These are phyloP conservation scores for Zygotorulaspora danielsina DNA, from an alignment of 805 yeast species.

Conservation along the genomic window DNA sequence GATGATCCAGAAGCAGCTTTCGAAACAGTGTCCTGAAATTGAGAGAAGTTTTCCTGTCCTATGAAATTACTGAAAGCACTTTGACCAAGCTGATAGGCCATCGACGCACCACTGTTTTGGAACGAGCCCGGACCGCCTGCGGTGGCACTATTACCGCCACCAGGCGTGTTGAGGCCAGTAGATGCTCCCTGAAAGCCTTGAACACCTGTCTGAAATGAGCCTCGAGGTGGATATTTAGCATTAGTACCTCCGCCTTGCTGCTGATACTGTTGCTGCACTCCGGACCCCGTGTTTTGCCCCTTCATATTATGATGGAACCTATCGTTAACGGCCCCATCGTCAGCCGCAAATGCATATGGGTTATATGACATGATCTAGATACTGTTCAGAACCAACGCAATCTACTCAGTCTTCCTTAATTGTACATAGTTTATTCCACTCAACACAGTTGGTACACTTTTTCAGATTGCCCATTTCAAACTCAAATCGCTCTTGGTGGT, in stretches of 20 bases:
- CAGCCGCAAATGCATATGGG: slow-evolving; percentile 41
- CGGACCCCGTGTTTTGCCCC: slow-evolving; percentile 6
- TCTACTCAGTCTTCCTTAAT: no score
- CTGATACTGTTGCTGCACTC: slow-evolving; percentile 9
- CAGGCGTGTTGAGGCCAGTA: slow-evolving; percentile 30
- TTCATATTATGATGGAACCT: slow-evolving; percentile 12
- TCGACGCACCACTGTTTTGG: slow-evolving; percentile 72
- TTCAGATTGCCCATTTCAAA: neutral
- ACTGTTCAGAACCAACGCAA: no score
- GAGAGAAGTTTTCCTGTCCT: slow-evolving; percentile 55
- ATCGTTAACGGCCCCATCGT: slow-evolving; percentile 16
- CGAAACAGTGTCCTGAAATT: slow-evolving; percentile 46
- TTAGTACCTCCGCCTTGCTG: slow-evolving; percentile 4
- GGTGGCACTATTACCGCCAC: slow-evolving; percentile 26
- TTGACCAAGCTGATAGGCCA: slow-evolving; percentile 87
- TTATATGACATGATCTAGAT: slow-evolving; percentile 44
- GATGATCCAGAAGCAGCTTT: slow-evolving; percentile 38
- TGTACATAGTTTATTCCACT: no score
- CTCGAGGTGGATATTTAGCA: slow-evolving; percentile 16
- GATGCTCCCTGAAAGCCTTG: slow-evolving; percentile 24
- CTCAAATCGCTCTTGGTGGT: neutral
- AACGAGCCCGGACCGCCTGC: slow-evolving; percentile 37
- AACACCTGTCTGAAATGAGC: slow-evolving; percentile 35
- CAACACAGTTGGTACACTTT: neutral
- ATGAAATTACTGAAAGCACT: slow-evolving; percentile 54